Base-by-base conservation (phyloP, 805 yeast genomes). In the Ogataea nakhonphanomensis region DNA sequence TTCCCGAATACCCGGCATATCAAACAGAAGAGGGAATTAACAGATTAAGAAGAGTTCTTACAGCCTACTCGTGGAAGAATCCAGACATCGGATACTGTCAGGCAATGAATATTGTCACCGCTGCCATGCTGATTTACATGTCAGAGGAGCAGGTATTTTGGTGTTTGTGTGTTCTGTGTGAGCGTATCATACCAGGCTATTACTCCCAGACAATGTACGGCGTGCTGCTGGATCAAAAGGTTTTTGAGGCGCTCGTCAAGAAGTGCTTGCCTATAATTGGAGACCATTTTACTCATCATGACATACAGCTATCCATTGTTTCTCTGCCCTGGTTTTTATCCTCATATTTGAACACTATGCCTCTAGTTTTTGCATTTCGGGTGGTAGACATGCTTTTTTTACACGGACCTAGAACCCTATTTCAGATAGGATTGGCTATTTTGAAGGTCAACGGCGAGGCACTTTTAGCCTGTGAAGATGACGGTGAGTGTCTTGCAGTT, bases 181-280 rank as follows among this genome's bases (percentile, higher is more conserved):
- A 89, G 44, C 74, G 79, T 28, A 76, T 85, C 44, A 84, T 89
- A 3, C 98, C 98, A 0, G 99, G 99, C 0, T 93, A 93, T 62
- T 93, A 93, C 57, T 90, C 98, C 3, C 87, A 80, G 54, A 91
- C 97, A 0, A 93, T 93, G 99, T 91, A 91, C 56, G 99, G 99
- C 20, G 93, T 96, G 1, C 66, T 93, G 23, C 67, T 93, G 26
- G 99, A 93, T 58, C 99, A 93, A 66, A 78, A 81, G 52, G 99
- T 93, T 1, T 86, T 93, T 59, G 99, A 93, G 62, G 76, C 87
- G 0, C 71, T 93, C 39, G 95, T 93, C 1, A 86, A 84, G 57
- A 85, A 83, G 40, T 87, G 93, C 0, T 79, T 93, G 83, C 99
- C 99, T 1, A 58, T 85, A 13, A 59, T 93, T 36, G 85, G 95